phyloP scores from a whole-genome alignment of 2,329 filamentous ascomycete genomes.

The Aspergillus unguis region DNA sequence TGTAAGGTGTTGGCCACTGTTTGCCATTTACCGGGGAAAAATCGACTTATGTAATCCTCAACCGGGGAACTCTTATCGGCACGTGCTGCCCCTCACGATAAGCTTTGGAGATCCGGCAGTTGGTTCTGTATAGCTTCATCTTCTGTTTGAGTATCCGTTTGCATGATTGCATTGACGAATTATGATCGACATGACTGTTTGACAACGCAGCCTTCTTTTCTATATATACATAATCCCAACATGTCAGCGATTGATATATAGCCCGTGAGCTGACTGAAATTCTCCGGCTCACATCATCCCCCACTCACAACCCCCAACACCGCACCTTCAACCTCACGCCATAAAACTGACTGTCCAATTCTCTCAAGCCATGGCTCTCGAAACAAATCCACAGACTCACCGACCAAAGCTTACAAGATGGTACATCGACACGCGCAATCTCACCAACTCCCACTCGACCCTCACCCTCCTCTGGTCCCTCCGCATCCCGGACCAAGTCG shows the following conservation, averaged over 20 bases:
- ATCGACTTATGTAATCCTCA: constrained; percentile 7
- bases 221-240: no score
- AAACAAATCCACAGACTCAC: not conserved
- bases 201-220: not conserved
- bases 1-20: constrained; percentile 7
- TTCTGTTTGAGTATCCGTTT: not conserved
- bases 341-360: no score
- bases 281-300: not conserved
- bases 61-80: constrained; percentile 3
- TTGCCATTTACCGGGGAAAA: constrained; percentile 1
- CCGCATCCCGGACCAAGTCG: constrained; percentile 48
- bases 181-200: not conserved
- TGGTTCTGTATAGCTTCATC: not conserved
- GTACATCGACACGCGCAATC: constrained; percentile 44
- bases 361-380: not conserved
- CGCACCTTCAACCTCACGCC: no score
- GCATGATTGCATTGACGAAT: not conserved
- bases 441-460: constrained; percentile 28
- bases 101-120: not conserved
- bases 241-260: not conserved
- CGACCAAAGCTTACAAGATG: constrained; percentile 32
- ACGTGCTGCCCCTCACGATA: constrained; percentile 14
- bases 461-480: constrained; percentile 43
- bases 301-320: not conserved
- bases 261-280: not conserved